A percentile compares a stretch with the other conserved stretches of the same genome.
Conservation (phyloP, 1,139 yeast genomes). For the Candida smagusa region DNA sequence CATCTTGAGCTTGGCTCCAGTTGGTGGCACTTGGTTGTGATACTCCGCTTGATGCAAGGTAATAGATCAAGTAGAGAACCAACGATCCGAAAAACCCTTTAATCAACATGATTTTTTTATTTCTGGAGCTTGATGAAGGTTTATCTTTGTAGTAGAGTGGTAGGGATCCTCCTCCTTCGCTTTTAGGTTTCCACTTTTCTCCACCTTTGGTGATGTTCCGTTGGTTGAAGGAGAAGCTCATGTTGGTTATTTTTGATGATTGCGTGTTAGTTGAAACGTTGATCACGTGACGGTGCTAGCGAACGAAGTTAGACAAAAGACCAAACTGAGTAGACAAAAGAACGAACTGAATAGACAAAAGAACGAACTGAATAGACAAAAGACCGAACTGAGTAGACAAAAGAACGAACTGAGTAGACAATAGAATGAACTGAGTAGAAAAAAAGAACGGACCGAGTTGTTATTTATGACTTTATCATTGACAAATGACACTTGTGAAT, state of each 20-base stretch:
- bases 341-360: no score
- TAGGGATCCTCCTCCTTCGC: constrained; percentile 7
- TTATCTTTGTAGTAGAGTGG: constrained; percentile 18
- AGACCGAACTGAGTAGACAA: no score
- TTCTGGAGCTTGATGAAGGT: constrained; percentile 6
- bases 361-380: no score
- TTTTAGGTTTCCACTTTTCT: constrained; percentile 15
- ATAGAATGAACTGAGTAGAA: no score
- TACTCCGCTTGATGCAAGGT: constrained; percentile 10
- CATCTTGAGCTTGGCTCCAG: constrained; percentile 49
- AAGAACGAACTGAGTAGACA: no score
- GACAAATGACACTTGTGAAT: no score
- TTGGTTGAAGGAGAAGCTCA: constrained; percentile 13
- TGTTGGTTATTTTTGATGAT: constrained; percentile 1
- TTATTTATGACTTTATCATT: no score
- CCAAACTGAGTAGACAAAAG: no score
- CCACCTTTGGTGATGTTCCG: constrained; percentile 11
- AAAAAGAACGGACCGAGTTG: no score
- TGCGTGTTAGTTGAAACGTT: background rate
- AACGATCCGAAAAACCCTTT: constrained; percentile 41
- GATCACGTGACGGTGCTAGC: background rate
- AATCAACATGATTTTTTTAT: constrained; percentile 31
- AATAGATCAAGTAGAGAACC: constrained; percentile 37
- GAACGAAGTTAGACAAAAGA: no score
- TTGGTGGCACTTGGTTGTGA: constrained; percentile 6